These are phyloP conservation scores for Martensiomyces pterosporus DNA, from an alignment of 192 early-diverging fungal species.

Conservation along the genomic window DNA sequence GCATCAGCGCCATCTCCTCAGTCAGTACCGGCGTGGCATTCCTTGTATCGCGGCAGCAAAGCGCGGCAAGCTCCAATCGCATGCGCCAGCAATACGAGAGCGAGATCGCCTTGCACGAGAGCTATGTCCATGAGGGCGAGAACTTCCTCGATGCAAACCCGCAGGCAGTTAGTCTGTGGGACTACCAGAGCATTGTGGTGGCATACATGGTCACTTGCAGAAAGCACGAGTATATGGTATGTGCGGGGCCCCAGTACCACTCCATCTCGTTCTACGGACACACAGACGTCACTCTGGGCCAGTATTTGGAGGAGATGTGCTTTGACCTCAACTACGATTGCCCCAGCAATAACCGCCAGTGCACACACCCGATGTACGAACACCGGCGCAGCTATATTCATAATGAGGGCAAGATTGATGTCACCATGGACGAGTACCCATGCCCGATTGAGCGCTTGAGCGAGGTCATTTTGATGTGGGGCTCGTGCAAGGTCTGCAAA, in stretches of 20 bases:
- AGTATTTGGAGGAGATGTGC: slow-evolving; percentile 82
- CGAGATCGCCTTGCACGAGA: slow-evolving; percentile 43
- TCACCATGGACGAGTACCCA: slow-evolving; percentile 61
- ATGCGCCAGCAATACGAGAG: slow-evolving; percentile 51
- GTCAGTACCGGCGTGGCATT: slow-evolving; percentile 36
- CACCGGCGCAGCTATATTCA: slow-evolving; percentile 90
- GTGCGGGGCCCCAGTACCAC: slow-evolving; percentile 68
- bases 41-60: slow-evolving; percentile 46
- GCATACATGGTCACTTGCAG: slow-evolving; percentile 47
- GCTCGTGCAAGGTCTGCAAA: slow-evolving; percentile 71
- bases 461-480: slow-evolving; percentile 87
- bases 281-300: slow-evolving; percentile 82
- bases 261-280: slow-evolving; percentile 72
- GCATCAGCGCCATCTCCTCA: neutral
- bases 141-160: slow-evolving; percentile 42
- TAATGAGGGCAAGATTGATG: slow-evolving; percentile 70
- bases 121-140: slow-evolving; percentile 38
- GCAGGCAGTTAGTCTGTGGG: slow-evolving; percentile 43
- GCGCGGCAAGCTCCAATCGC: slow-evolving; percentile 43
- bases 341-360: slow-evolving; percentile 54
- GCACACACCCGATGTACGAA: slow-evolving; percentile 70
- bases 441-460: slow-evolving; percentile 63
- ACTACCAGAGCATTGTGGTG: slow-evolving; percentile 50
- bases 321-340: slow-evolving; percentile 65
- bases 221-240: slow-evolving; percentile 47